Evolutionary conservation across 2,329 filamentous ascomycete genomes (phyloP), one percentile per base, ranked within the genome.

Genomic region (Hymenoscyphus repandus): DNA sequence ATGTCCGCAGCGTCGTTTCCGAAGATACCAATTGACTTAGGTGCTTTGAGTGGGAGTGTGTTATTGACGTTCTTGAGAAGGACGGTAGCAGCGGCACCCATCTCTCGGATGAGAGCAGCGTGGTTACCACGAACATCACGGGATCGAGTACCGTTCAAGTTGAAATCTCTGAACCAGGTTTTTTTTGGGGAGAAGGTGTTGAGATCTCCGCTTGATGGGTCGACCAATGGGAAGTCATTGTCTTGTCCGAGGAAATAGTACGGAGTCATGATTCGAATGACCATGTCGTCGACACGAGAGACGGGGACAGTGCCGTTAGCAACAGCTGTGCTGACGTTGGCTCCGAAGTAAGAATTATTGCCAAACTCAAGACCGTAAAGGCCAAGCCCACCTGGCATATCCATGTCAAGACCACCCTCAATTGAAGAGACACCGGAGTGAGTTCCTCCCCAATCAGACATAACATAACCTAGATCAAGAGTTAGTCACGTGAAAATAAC

Each of bases 391-490:
- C 58, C 58, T 2, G 59, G 60, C 59, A 62, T 62, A 12, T 49
- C 47, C 49, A 86, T 82, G 62, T 96, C 91, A 3, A 96, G 74
- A 1, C 91, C 91, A 3, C 88, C 86, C 4, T 95, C 72, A 3
- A 89, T 86, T 45, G 82, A 86, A 10, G 79, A 80, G 1, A 95
- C 86, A 12, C 90, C 90, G 5, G 85, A 84, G 53, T 88, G 81
- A 63, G 95, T 89, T 0, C 86, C 88, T 2, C 90, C 74, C 88
- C 89, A 95, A 65, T 95, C 90, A 0, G 82, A 85, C 74, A 92
- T 86, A 7, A 92, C 79, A 48, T 89, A 91, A 0, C 45, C 40
- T 43, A 27, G 11, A 18, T 13, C 15, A 27, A 37, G 10, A 30
- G 9, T 40, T 18, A 40, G 38, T 40, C 38, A 17, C 11, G n/a